Evolutionary conservation across 2,329 filamentous ascomycete genomes (phyloP), one percentile per base, ranked within the genome.

Genomic region (Colletotrichum nymphaeae): DNA sequence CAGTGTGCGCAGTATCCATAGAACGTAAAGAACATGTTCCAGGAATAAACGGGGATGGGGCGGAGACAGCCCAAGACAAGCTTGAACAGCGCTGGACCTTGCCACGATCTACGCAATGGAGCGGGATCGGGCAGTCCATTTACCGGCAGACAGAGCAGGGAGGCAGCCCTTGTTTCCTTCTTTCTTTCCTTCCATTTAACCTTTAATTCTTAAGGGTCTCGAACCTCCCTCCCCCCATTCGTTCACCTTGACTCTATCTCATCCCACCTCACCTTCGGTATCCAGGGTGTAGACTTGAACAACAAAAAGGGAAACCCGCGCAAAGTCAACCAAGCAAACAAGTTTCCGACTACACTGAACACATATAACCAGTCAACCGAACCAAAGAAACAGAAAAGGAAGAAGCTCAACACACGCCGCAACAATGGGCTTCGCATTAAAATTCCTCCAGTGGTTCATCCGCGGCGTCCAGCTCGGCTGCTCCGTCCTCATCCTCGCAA

Each of bases 401-500:
- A 35, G 11, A 11, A 35, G 32, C 32, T 35, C 32, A 1, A 35
- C 32, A 12, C 11, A 35, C 32, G 1, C 24, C 52, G 46, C 7
- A 22, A 69, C 26, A 22, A 57, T 67, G 66, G 58, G 56, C 16
- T 59, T 71, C 73, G 86, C 90, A 77, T 90, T 97, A 78, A 94
- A 94, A 78, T 83, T 89, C 73, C 72, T 89, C 59, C 93, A 94
- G 79, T 93, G 93, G 81, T 87, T 92, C 81, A 85, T 97, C 78
- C 94, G 96, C 77, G 84, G 88, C 76, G 84, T 98, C 69, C 90
- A 94, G 78, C 93, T 97, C 82, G 87, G 90, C 80, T 94, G 91
- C 81, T 88, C 93, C 9, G 91, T 88, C 72, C 88, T 97, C 76
- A 89, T 96, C 74, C 89, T 98, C 74, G 93, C 89, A 76, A 89